Evolutionary conservation across 345 rosid genomes (phyloP).

Genomic region (Populus alba): DNA sequence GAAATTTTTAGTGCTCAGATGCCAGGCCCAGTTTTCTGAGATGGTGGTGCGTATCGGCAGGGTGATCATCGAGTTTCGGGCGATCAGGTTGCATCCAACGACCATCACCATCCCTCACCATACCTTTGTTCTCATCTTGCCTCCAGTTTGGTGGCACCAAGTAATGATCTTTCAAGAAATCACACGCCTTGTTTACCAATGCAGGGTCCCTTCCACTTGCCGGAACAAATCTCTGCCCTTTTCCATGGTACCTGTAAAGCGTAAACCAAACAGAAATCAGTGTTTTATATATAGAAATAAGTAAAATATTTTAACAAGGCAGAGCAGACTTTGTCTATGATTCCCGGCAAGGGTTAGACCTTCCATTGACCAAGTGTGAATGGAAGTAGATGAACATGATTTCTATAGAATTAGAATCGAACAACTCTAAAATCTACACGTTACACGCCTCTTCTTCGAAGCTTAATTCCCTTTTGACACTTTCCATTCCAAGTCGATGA

Average conservation of each 20-base stretch:
- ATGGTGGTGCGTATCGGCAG: conserved; percentile 45
- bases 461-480: background rate
- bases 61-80: conserved; percentile 65
- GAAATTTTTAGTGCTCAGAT: background rate
- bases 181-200: conserved; percentile 72
- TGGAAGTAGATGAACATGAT: background rate
- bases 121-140: conserved; percentile 78
- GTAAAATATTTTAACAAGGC: background rate
- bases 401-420: background rate
- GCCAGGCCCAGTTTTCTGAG: conserved; percentile 43
- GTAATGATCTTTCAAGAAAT: conserved; percentile 70
- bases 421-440: background rate
- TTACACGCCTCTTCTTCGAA: background rate
- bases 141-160: conserved; percentile 81
- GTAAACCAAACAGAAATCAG: background rate
- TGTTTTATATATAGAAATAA: too few relatives aligned
- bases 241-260: conserved; percentile 61
- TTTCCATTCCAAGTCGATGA: background rate
- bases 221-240: conserved; percentile 63
- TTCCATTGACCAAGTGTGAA: background rate
- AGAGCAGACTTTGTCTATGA: background rate
- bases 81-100: conserved; percentile 82
- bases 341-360: background rate
- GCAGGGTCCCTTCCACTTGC: conserved; percentile 77
- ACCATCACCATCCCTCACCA: conserved; percentile 58